Conservation (phyloP, 768 basidiomycete genomes). For the Termitomyces sp. region DNA sequence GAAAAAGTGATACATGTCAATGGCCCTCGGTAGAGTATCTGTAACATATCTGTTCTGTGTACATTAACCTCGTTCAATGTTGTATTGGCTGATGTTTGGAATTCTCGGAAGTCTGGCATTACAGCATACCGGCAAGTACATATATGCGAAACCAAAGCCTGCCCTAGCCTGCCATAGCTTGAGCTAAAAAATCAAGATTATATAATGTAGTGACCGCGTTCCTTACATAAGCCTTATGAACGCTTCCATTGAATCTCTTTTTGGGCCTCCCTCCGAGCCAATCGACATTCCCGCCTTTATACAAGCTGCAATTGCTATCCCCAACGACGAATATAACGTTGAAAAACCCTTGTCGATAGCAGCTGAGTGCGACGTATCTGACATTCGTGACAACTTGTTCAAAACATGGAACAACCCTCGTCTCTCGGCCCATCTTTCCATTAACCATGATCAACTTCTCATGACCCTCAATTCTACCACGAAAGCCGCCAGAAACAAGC, state of each 20-base stretch:
- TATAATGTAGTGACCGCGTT: neutral
- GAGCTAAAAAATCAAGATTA: no score
- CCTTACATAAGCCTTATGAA: slow-evolving; percentile 15
- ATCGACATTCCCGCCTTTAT: slow-evolving; percentile 47
- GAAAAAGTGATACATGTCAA: slow-evolving; percentile 27
- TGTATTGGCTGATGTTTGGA: no score
- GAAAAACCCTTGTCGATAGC: slow-evolving; percentile 19
- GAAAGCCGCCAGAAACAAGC: slow-evolving; percentile 27
- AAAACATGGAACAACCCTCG: slow-evolving; percentile 51
- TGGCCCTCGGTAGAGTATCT: slow-evolving; percentile 2
- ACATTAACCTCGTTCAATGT: neutral
- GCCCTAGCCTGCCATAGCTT: no score
- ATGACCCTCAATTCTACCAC: slow-evolving; percentile 25
- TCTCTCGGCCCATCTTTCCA: slow-evolving; percentile 53
- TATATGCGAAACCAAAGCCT: no score
- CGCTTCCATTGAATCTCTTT: slow-evolving; percentile 41
- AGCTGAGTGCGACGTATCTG: slow-evolving; percentile 43
- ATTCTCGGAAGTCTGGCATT: no score
- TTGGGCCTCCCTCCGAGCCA: slow-evolving; percentile 61
- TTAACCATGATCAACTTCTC: slow-evolving; percentile 47
- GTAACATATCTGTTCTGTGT: slow-evolving; percentile 9
- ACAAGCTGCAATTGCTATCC: slow-evolving; percentile 21
- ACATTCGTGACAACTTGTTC: slow-evolving; percentile 40
- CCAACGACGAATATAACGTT: neutral
- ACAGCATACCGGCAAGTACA: no score